Percentiles rank a stretch among this genome's conserved stretches.
phyloP scores from a whole-genome alignment of 257 asterid genomes.

The Scutellaria barbata region DNA sequence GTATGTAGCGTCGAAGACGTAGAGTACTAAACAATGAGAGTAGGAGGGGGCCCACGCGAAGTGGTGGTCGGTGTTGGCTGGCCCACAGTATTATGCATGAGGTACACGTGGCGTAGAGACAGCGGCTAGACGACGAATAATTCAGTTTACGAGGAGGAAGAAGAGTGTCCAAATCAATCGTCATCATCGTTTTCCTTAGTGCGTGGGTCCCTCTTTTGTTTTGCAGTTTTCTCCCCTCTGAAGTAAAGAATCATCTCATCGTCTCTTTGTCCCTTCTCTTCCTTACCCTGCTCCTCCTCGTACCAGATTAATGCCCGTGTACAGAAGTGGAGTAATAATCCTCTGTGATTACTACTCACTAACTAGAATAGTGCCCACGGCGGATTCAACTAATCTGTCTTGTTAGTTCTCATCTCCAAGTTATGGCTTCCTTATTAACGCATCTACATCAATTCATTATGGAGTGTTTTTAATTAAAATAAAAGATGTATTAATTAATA shows the following conservation, averaged over 20 bases:
- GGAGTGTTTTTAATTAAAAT: too few relatives aligned
- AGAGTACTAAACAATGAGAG: too few relatives aligned
- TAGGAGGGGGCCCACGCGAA: too few relatives aligned
- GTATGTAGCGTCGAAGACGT: too few relatives aligned
- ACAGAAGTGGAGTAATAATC: background rate
- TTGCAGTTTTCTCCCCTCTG: constrained; percentile 33
- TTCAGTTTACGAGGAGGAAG: constrained; percentile 50
- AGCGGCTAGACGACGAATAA: constrained; percentile 55
- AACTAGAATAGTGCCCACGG: too few relatives aligned
- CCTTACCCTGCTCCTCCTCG: constrained; percentile 26
- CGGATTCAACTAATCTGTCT: too few relatives aligned
- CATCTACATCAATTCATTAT: too few relatives aligned
- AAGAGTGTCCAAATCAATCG: constrained; percentile 48
- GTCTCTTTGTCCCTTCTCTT: background rate
- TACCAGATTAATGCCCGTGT: constrained; percentile 17
- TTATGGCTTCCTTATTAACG: too few relatives aligned
- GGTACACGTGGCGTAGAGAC: constrained; percentile 52
- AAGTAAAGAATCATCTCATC: constrained; percentile 51
- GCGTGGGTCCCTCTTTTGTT: constrained; percentile 40
- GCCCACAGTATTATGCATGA: constrained; percentile 25
- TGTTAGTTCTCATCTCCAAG: too few relatives aligned
- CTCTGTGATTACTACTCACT: too few relatives aligned
- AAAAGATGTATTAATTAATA: too few relatives aligned
- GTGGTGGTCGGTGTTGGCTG: background rate
- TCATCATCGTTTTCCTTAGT: constrained; percentile 44